phyloP scores from a whole-genome alignment of 2,329 filamentous ascomycete species.

The Xylariales sp. region DNA sequence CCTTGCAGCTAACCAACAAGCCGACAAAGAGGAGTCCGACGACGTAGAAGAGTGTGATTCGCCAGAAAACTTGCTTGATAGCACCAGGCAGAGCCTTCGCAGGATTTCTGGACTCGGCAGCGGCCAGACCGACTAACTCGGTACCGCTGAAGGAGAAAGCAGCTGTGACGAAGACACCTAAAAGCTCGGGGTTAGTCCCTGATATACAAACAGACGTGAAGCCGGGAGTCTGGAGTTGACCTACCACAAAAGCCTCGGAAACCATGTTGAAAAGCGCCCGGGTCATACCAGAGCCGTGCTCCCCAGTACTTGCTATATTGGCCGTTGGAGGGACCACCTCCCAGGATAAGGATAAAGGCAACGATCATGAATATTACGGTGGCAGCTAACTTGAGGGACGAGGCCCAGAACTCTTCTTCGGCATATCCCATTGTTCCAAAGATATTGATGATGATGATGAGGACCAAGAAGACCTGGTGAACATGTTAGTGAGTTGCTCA shows the following conservation, averaged over 20 bases:
- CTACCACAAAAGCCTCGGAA: slow-evolving; percentile 69
- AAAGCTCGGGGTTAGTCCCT: too few relatives aligned
- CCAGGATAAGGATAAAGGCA: slow-evolving; percentile 52
- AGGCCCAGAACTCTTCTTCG: slow-evolving; percentile 57
- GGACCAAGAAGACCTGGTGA: slow-evolving; percentile 47
- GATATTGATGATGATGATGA: slow-evolving; percentile 49
- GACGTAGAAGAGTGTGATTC: slow-evolving; percentile 52
- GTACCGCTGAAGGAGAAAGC: slow-evolving; percentile 71
- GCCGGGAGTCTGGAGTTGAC: too few relatives aligned
- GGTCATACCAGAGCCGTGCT: slow-evolving; percentile 43
- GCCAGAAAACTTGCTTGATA: slow-evolving; percentile 71
- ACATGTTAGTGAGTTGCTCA: too few relatives aligned
- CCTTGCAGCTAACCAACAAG: slow-evolving; percentile 42
- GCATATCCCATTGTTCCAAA: slow-evolving; percentile 53
- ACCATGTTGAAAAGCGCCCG: slow-evolving; percentile 61
- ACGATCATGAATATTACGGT: slow-evolving; percentile 62
- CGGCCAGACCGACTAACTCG: slow-evolving; percentile 69
- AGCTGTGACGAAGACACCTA: slow-evolving; percentile 64
- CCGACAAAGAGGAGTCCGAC: slow-evolving; percentile 49
- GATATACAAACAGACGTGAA: too few relatives aligned
- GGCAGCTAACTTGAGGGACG: slow-evolving; percentile 52
- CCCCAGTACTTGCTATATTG: slow-evolving; percentile 43
- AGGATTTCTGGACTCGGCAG: slow-evolving; percentile 66
- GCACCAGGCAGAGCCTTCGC: slow-evolving; percentile 71
- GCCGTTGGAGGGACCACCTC: slow-evolving; percentile 51